phyloP scores from a whole-genome alignment of 164 flowering plant species.

The Akebia trifoliata region DNA sequence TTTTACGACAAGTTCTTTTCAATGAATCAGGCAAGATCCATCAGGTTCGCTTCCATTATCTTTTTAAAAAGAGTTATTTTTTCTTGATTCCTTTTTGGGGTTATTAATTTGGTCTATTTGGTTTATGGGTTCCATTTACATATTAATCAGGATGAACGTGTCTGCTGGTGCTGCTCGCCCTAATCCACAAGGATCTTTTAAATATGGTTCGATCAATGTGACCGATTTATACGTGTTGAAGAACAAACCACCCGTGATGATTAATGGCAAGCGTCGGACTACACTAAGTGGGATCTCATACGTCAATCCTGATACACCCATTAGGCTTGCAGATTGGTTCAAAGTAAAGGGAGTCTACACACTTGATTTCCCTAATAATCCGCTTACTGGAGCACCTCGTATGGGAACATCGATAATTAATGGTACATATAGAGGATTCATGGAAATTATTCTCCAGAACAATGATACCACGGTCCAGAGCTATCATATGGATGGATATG shows the following conservation, averaged over 20 bases:
- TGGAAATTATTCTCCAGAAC: constrained; percentile 86
- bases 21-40: constrained; percentile 96
- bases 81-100: too few species aligned
- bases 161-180: constrained; percentile 98
- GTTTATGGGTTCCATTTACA: background rate
- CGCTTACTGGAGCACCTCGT: constrained; percentile 56
- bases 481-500: constrained; percentile 92
- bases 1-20: constrained; percentile 79
- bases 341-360: constrained; percentile 68
- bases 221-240: constrained; percentile 70
- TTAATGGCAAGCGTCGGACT: constrained; percentile 56
- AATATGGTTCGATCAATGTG: constrained; percentile 88
- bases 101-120: too few species aligned
- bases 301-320: constrained; percentile 68
- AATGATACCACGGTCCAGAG: constrained; percentile 79
- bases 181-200: constrained; percentile 94
- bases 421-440: constrained; percentile 84
- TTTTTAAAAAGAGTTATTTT: too few species aligned
- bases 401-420: constrained; percentile 75
- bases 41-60: constrained; percentile 52
- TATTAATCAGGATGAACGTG: constrained; percentile 67
- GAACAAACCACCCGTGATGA: constrained; percentile 58
- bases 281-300: constrained; percentile 80
- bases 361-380: constrained; percentile 74
- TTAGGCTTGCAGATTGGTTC: constrained; percentile 73